Evolutionary conservation across 2,329 filamentous ascomycete genomes (phyloP), one percentile per base, ranked within the genome.

Genomic region (Pseudogymnoascus sp.): DNA sequence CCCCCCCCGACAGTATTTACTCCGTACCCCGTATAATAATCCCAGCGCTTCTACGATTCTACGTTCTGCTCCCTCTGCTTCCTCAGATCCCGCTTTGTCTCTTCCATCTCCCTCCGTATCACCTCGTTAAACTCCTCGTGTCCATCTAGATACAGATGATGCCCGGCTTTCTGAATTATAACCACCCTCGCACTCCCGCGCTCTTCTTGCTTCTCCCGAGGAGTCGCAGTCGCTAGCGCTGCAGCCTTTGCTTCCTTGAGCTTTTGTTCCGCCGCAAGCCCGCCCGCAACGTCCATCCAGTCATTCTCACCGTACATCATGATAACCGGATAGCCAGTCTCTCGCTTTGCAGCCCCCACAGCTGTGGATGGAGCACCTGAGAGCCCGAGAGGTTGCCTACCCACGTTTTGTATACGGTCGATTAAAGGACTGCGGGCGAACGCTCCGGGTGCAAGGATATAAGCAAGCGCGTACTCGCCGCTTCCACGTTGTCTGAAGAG

Each of bases 281-380:
- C 94, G 26, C 92, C 94, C 0, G 84, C 84, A 7, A 94, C 85
- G 66, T 99, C 94, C 94, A 99, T 99, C 94, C 94, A 99, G 76
- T 99, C 94, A 69, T 94, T 86, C 68, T 97, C 92, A 64, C 94
- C 94, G 70, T 99, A 99, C 88, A 97, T 92, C 71, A 99, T 82
- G 7, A 97, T 82, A 30, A 97, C 78, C 0, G 94, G 92, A 57
- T 91, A 78, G 1, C 92, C 91, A 0, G 80, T 88, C 59, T 72
- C 70, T 41, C 68, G 71, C 26, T 33, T 60, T 26, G 10, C 30
- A 13, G 34, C 5, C 26, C 19, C 58, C 1, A 21, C 30, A n/a
- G 37, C 12, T 26, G 64, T 39, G 13, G 55, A 57, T 13, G 52
- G 52, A 3, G 33, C 30, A 12, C 55, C 18, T 15, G 65, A 59